Percentiles rank a stretch among this genome's conserved stretches.
phyloP scores from a whole-genome alignment of 2,329 filamentous ascomycete genomes.

The Claviceps sp. region DNA sequence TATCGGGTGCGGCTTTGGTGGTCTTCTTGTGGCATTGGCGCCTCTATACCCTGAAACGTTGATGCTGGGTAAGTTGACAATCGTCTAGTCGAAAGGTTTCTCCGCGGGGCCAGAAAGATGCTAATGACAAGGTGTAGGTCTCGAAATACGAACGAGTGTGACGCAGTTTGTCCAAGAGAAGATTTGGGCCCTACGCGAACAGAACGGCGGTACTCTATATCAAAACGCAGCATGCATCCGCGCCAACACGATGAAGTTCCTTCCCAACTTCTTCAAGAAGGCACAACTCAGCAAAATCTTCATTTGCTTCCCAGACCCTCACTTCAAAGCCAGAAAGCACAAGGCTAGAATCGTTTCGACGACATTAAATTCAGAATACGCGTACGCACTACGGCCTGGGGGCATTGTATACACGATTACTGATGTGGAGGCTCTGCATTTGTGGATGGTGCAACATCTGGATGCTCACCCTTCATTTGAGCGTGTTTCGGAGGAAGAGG shows the following conservation, averaged over 20 bases:
- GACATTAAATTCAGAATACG: constrained; percentile 85
- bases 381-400: constrained; percentile 69
- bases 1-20: constrained; percentile 94
- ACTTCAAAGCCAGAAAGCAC: constrained; percentile 96
- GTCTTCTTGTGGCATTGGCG: constrained; percentile 72
- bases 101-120: background rate
- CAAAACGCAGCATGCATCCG: constrained; percentile 83
- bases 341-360: constrained; percentile 89
- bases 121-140: constrained; percentile 35
- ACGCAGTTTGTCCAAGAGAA: constrained; percentile 83
- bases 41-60: constrained; percentile 70
- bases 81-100: background rate
- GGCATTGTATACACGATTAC: constrained; percentile 94
- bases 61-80: constrained; percentile 52
- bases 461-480: constrained; percentile 67
- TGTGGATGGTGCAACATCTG: constrained; percentile 87
- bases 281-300: constrained; percentile 81
- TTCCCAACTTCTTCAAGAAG: constrained; percentile 91
- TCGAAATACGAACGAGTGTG: constrained; percentile 87
- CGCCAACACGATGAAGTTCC: constrained; percentile 96
- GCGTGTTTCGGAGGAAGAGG: constrained; percentile 53
- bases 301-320: constrained; percentile 95
- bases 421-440: constrained; percentile 84
- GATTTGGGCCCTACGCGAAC: constrained; percentile 64
- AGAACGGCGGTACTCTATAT: constrained; percentile 47